Percentiles rank a stretch among this genome's conserved stretches.
Evolutionary conservation across 164 flowering plant genomes (phyloP).

Genomic region (grape (Vitis vinifera)): DNA sequence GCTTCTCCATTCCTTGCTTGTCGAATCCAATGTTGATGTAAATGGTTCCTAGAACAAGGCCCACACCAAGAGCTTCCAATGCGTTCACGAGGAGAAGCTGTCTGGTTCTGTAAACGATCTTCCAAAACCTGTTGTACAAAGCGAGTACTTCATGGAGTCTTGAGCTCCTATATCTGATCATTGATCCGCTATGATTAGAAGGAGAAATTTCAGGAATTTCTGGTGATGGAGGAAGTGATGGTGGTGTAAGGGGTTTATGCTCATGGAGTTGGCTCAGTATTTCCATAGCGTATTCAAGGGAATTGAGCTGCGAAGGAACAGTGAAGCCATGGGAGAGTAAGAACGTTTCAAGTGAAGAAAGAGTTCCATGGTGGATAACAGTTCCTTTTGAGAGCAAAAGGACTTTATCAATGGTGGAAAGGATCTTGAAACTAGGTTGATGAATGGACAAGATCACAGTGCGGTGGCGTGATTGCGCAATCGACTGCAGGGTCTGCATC

Average conservation of each 20-base stretch:
- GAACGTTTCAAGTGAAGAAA: slow-evolving; percentile 49
- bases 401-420: slow-evolving; percentile 60
- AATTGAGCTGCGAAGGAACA: slow-evolving; percentile 86
- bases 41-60: slow-evolving; percentile 82
- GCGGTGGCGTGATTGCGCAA: slow-evolving; percentile 47
- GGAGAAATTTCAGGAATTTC: slow-evolving; percentile 1
- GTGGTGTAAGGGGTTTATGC: slow-evolving; percentile 5
- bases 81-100: slow-evolving; percentile 81
- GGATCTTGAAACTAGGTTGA: slow-evolving; percentile 90
- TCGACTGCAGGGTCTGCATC: slow-evolving; percentile 59
- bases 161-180: slow-evolving; percentile 55
- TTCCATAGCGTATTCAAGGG: slow-evolving; percentile 91
- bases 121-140: slow-evolving; percentile 74
- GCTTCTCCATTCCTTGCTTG: slow-evolving; percentile 72
- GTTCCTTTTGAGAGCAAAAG: slow-evolving; percentile 70
- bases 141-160: slow-evolving; percentile 55
- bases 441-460: slow-evolving; percentile 85
- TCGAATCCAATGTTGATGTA: slow-evolving; percentile 75
- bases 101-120: slow-evolving; percentile 79
- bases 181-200: slow-evolving; percentile 10
- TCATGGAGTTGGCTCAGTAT: slow-evolving; percentile 54
- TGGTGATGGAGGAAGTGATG: slow-evolving; percentile 16
- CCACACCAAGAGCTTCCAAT: slow-evolving; percentile 78
- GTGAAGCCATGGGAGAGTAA: slow-evolving; percentile 56
- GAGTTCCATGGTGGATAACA: slow-evolving; percentile 76